A percentile compares a stretch with the other conserved stretches of the same genome.
These are phyloP conservation scores for Metschnikowia colocasiae DNA, from an alignment of 805 yeast genomes.

Conservation along the genomic window DNA sequence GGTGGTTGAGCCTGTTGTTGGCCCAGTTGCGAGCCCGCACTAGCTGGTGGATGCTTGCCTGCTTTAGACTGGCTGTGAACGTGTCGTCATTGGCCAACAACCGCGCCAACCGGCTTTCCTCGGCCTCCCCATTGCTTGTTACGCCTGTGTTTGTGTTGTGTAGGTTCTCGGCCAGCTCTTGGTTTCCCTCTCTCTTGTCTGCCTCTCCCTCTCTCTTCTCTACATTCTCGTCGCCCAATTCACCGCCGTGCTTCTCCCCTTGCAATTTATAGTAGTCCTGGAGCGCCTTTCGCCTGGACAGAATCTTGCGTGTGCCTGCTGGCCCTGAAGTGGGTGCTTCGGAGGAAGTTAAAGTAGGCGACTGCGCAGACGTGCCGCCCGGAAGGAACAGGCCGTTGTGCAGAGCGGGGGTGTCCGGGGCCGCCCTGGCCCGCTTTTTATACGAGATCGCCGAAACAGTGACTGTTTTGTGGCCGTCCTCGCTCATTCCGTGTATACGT, in stretches of 20 bases:
- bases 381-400: background rate
- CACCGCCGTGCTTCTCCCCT: slow-evolving; percentile 2
- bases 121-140: no score
- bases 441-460: slow-evolving; percentile 26
- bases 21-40: slow-evolving; percentile 16
- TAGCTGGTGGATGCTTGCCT: slow-evolving; percentile 12
- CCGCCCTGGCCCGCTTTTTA: slow-evolving; percentile 21
- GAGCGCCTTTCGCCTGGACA: slow-evolving; percentile 39
- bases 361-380: no score
- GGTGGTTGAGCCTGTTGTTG: slow-evolving; percentile 45
- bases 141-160: no score
- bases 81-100: background rate
- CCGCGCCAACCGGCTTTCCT: background rate
- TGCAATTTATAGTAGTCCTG: slow-evolving; percentile 40
- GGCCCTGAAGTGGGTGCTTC: background rate
- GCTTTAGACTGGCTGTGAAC: background rate
- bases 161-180: no score
- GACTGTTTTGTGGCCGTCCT: slow-evolving; percentile 5
- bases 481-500: background rate
- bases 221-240: background rate
- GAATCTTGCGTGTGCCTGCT: slow-evolving; percentile 28
- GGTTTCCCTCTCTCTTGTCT: background rate
- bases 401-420: background rate
- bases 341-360: background rate
- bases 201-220: background rate